phyloP scores from a whole-genome alignment of 257 asterid genomes.

The Echites panduratus region DNA sequence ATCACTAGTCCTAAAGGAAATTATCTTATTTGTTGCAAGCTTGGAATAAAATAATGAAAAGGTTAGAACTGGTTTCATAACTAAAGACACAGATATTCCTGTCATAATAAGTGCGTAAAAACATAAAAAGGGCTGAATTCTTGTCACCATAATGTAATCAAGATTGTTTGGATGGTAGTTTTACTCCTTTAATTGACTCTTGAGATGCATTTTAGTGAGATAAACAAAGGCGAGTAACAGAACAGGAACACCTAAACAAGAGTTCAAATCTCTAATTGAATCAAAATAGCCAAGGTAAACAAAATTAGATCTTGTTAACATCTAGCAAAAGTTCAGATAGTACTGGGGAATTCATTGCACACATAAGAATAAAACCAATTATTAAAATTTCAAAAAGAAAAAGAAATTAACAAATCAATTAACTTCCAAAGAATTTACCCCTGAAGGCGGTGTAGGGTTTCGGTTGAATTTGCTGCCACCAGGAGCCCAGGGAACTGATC shows the following conservation, averaged over 20 bases:
- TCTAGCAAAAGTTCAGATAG: background rate
- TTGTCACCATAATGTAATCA: background rate
- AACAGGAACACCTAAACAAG: background rate
- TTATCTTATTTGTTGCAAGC: background rate
- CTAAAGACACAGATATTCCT: background rate
- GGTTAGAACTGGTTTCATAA: background rate
- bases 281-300: background rate
- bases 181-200: background rate
- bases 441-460: conserved; percentile 84
- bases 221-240: background rate
- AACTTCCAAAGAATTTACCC: conserved; percentile 48
- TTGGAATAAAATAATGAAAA: background rate
- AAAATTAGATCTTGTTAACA: background rate
- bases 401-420: conserved; percentile 7
- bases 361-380: background rate
- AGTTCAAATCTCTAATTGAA: background rate
- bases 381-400: background rate
- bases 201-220: background rate
- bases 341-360: background rate
- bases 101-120: background rate
- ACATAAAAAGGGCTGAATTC: background rate
- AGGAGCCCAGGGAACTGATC: conserved; percentile 98
- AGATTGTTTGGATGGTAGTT: background rate
- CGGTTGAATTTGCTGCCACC: conserved; percentile 94
- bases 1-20: background rate